Base-by-base conservation (phyloP, 2,329 filamentous ascomycete genomes). In the Ophiostoma ips region DNA sequence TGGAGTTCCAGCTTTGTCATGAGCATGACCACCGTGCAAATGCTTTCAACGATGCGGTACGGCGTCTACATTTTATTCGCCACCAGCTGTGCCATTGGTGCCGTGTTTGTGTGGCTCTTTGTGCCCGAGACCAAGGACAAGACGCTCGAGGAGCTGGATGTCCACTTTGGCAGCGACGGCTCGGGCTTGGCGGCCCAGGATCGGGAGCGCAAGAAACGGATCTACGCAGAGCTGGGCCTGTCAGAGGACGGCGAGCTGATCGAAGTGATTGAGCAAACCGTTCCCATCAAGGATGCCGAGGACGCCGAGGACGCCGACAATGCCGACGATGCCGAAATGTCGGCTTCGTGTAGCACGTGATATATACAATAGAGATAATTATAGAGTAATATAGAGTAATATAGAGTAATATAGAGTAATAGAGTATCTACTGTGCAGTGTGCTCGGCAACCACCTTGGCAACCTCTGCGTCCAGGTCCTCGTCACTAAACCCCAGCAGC, bases 71-170 rank as follows among this genome's bases (percentile, higher is more conserved):
- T 76, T 53, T 77, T 79, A 64, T 79, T 79, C 55, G 71, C 71
- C 5, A 66, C 65, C 0, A 67, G 74, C 43, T 71, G 74, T 31
- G 62, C 70, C 6, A 58, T 62, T 3, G 68, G 72, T 1, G 66
- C 69, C 28, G 58, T 70, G 6, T 78, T 72, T 59, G 66, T 73
- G 8, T 73, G 64, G 55, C 71, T 73, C 57, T 67, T 66, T 46
- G 62, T 77, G 2, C 75, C 75, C 0, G 53, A 55, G 40, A 85
- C 81, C 3, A 84, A 84, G 69, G 76, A 81, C 61, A 74, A 73
- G 64, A 71, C 66, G 3, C 72, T 86, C 0, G 83, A 86, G 64
- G 82, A 86, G 63, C 84, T 86, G 52, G 81, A 86, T 28, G 15
- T 50, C 33, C 45, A 45, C 46, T 52, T 52, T 41, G 50, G 50